These are phyloP conservation scores for Chrysoporthe cubensis DNA, from an alignment of 2,329 filamentous ascomycete species.

Conservation along the genomic window DNA sequence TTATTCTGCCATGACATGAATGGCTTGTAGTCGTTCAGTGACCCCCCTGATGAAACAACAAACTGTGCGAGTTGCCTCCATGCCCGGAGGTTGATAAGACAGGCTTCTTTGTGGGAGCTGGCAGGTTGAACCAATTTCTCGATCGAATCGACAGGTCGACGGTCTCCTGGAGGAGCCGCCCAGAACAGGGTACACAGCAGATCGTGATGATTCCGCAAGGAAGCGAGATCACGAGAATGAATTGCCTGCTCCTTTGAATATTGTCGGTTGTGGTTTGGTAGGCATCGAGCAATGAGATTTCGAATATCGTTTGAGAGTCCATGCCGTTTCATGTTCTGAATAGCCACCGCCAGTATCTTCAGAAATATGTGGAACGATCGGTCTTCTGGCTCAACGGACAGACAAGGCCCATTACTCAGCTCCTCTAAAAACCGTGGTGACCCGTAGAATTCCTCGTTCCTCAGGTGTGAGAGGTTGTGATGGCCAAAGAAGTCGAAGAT, in stretches of 20 bases:
- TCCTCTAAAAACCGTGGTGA: slow-evolving; percentile 66
- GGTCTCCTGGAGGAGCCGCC: slow-evolving; percentile 59
- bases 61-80: slow-evolving; percentile 67
- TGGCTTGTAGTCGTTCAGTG: slow-evolving; percentile 47
- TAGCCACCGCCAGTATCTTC: slow-evolving; percentile 63
- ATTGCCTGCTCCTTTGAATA: slow-evolving; percentile 66
- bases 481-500: slow-evolving; percentile 72
- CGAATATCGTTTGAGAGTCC: slow-evolving; percentile 59
- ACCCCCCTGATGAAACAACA: slow-evolving; percentile 52
- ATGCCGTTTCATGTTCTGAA: slow-evolving; percentile 53
- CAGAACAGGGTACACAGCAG: slow-evolving; percentile 69
- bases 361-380: slow-evolving; percentile 70
- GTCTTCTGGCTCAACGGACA: slow-evolving; percentile 59
- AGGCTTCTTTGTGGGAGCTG: slow-evolving; percentile 68
- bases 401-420: slow-evolving; percentile 49
- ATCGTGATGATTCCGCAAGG: slow-evolving; percentile 70
- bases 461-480: slow-evolving; percentile 63
- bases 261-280: slow-evolving; percentile 69
- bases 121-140: slow-evolving; percentile 63
- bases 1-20: slow-evolving; percentile 61
- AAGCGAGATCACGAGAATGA: slow-evolving; percentile 63
- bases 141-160: slow-evolving; percentile 58
- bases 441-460: slow-evolving; percentile 65
- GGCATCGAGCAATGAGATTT: slow-evolving; percentile 63
- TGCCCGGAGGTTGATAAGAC: slow-evolving; percentile 64